These are phyloP conservation scores for Ceratobasidium sp. DNA, from an alignment of 1,284 basidiomycete genomes.

Conservation along the genomic window DNA sequence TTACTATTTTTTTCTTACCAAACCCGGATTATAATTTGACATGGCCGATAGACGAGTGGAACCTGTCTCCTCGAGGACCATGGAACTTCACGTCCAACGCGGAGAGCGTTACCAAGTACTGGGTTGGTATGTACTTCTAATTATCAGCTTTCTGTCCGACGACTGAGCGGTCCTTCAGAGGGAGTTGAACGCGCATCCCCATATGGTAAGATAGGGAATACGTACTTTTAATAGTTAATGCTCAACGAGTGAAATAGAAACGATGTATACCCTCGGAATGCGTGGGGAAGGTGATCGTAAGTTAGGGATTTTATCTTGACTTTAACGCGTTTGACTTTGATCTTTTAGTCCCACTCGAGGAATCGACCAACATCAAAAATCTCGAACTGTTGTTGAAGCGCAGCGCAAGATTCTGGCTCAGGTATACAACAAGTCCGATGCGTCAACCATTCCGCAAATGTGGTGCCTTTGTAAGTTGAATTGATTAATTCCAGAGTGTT, in stretches of 20 bases:
- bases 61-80: slow-evolving; percentile 58
- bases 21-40: not conserved
- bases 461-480: slow-evolving; percentile 63
- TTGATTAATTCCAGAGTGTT: not conserved
- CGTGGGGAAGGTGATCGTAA: slow-evolving; percentile 64
- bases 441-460: slow-evolving; percentile 64
- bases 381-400: slow-evolving; percentile 64
- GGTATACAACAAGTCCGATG: slow-evolving; percentile 59
- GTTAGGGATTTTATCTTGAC: slow-evolving; percentile 42
- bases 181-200: slow-evolving; percentile 63
- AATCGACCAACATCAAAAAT: slow-evolving; percentile 58
- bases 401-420: slow-evolving; percentile 67
- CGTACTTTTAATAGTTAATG: not conserved
- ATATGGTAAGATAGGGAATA: slow-evolving; percentile 46
- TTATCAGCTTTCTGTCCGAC: not conserved
- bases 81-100: slow-evolving; percentile 68
- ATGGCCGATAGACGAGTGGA: slow-evolving; percentile 59
- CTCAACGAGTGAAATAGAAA: slow-evolving; percentile 50
- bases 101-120: slow-evolving; percentile 63
- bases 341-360: slow-evolving; percentile 58
- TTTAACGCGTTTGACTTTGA: slow-evolving; percentile 1
- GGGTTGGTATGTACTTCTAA: slow-evolving; percentile 47
- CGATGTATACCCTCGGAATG: slow-evolving; percentile 70
- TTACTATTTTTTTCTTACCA: not conserved
- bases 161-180: slow-evolving; percentile 46